A percentile compares a stretch with the other conserved stretches of the same genome.
Evolutionary conservation across 2,329 filamentous ascomycete genomes (phyloP).

Genomic region (Botrytis pseudocinerea): DNA sequence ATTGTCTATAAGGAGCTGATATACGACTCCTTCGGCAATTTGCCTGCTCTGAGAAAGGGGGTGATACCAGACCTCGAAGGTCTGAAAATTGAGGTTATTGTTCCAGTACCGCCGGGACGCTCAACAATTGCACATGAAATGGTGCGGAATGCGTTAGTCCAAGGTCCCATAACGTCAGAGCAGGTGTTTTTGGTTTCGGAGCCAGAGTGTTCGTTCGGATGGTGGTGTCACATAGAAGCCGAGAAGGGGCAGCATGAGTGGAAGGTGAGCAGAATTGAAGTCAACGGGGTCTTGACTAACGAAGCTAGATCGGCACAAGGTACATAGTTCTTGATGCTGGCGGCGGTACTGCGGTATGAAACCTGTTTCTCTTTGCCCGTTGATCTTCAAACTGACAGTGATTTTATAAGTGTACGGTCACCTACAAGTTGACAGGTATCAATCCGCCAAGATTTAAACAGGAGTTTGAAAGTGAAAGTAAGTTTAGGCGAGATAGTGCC

Average conservation of each 20-base stretch:
- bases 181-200: background rate
- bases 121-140: background rate
- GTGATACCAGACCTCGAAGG: background rate
- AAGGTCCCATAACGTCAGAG: background rate
- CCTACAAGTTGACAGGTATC: background rate
- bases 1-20: background rate
- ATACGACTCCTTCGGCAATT: background rate
- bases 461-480: slow-evolving; percentile 14
- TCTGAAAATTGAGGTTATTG: background rate
- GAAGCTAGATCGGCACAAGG: background rate
- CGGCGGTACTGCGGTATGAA: background rate
- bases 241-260: background rate
- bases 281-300: background rate
- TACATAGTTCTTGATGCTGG: background rate
- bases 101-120: background rate
- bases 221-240: background rate
- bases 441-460: slow-evolving; percentile 9
- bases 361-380: background rate
- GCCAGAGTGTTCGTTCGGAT: background rate
- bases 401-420: slow-evolving; percentile 5
- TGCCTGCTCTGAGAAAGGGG: background rate
- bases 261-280: background rate
- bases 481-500: background rate
- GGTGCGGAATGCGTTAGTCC: background rate
- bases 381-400: background rate